Conservation (phyloP, 768 basidiomycete species). For the Leccinum incarnatum region DNA sequence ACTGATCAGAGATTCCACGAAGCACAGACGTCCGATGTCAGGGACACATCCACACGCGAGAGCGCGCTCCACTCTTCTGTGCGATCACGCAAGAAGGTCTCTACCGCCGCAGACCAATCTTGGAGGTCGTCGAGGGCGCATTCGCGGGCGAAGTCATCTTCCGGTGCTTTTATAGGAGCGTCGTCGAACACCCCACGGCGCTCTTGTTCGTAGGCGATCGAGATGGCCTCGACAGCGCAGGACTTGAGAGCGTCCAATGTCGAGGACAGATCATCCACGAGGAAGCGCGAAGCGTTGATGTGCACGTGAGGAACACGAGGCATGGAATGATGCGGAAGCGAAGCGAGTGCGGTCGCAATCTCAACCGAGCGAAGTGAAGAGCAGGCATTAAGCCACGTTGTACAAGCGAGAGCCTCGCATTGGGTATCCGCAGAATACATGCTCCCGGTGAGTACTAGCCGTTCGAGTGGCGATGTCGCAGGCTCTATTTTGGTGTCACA, state of each 20-base stretch:
- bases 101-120: slow-evolving; percentile 25
- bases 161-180: background rate
- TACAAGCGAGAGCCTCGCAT: slow-evolving; percentile 23
- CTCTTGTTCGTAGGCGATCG: slow-evolving; percentile 20
- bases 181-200: background rate
- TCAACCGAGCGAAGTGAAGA: slow-evolving; percentile 18
- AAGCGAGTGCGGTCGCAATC: slow-evolving; percentile 24
- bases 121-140: slow-evolving; percentile 33
- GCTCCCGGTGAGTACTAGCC: slow-evolving; percentile 29
- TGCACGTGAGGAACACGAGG: slow-evolving; percentile 22
- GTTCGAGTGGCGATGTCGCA: slow-evolving; percentile 10
- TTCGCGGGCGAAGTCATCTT: slow-evolving; percentile 26
- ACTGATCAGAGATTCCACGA: slow-evolving; percentile 23
- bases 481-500: slow-evolving; percentile 26
- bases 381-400: slow-evolving; percentile 27
- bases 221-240: slow-evolving; percentile 22
- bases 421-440: slow-evolving; percentile 23
- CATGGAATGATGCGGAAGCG: slow-evolving; percentile 1
- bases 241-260: slow-evolving; percentile 19
- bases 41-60: slow-evolving; percentile 15
- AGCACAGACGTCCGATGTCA: slow-evolving; percentile 16
- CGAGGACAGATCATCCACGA: slow-evolving; percentile 20
- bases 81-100: slow-evolving; percentile 18
- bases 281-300: slow-evolving; percentile 27
- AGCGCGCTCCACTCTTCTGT: slow-evolving; percentile 20